Base-by-base conservation (phyloP, 2,329 filamentous ascomycete species). In the Diaporthe ilicicola region DNA sequence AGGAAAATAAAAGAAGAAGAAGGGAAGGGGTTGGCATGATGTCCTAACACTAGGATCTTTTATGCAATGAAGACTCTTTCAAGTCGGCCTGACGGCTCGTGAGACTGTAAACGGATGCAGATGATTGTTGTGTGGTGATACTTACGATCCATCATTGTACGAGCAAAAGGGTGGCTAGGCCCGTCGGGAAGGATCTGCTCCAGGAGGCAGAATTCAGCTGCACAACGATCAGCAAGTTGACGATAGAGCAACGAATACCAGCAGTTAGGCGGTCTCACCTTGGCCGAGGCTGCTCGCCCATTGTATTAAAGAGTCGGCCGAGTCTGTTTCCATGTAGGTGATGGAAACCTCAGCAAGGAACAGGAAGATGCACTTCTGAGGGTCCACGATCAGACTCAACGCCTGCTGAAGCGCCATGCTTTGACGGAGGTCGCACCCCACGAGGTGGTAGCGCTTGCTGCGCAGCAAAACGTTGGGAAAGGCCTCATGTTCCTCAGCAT, bases 311-410 rank as follows among this genome's bases (percentile, higher is more conserved):
- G 87, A 85, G 82, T 97, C 91, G 7, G 94, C 91, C 50, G 90
- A 90, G 27, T 87, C 80, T 2, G 90, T 89, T 69, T 94, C 90
- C 93, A 97, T 97, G 76, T 97, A 97, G 0, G 94, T 96, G 50
- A 97, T 89, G 4, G 94, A 97, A 17, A 97, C 94, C 81, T 98
- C 95, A 0, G 94, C 94, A 32, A 94, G 88, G 76, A 96, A 97
- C 29, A 98, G 83, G 2, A 97, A 87, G 3, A 87, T 85, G 71
- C 88, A 90, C 9, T 88, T 82, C 1, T 86, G 78, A 19, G 91
- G 78, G 48, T 91, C 83, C 2, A 94, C 78, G 54, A 92, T 85
- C 13, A 81, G 81, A 22, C 86, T 85, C 29, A 97, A 81, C 4
- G 89, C 84, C 7, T 83, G 77, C 70, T 91, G 84, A 12, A 98